Evolutionary conservation across 805 yeast species (phyloP).

Genomic region (Lipomyces orientalis): DNA sequence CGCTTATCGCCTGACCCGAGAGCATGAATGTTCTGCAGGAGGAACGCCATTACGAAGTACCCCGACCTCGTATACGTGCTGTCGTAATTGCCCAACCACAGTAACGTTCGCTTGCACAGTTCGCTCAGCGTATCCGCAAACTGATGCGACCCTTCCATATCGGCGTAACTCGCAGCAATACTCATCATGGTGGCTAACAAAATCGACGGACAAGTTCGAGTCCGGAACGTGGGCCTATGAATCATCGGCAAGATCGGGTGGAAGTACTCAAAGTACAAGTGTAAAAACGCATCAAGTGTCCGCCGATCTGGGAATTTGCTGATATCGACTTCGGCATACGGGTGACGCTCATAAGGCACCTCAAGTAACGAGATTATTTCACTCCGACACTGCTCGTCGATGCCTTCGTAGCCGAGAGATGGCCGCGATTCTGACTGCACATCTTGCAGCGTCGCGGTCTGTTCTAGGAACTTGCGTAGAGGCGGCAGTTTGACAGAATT

Average conservation of each 20-base stretch:
- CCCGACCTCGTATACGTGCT: slow-evolving; percentile 32
- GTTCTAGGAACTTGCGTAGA: slow-evolving; percentile 16
- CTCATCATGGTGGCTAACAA: slow-evolving; percentile 35
- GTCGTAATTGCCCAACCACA: slow-evolving; percentile 33
- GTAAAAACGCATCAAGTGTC: slow-evolving; percentile 35
- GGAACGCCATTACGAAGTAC: slow-evolving; percentile 34
- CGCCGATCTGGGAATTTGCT: slow-evolving; percentile 34
- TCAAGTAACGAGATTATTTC: slow-evolving; percentile 17
- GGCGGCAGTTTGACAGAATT: slow-evolving; percentile 21
- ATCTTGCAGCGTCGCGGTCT: not conserved
- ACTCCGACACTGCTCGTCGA: slow-evolving; percentile 23
- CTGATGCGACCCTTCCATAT: slow-evolving; percentile 31
- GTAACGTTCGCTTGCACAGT: slow-evolving; percentile 33
- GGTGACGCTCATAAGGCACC: slow-evolving; percentile 21
- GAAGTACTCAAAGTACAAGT: slow-evolving; percentile 33
- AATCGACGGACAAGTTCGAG: slow-evolving; percentile 29
- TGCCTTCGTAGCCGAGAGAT: not conserved
- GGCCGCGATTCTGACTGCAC: not conserved
- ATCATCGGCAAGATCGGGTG: slow-evolving; percentile 36
- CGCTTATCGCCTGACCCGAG: slow-evolving; percentile 38
- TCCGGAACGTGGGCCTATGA: slow-evolving; percentile 35
- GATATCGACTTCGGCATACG: slow-evolving; percentile 27
- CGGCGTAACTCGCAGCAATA: slow-evolving; percentile 40
- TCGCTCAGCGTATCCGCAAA: slow-evolving; percentile 39
- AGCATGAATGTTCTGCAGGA: slow-evolving; percentile 37